phyloP scores from a whole-genome alignment of 139 green algal genomes.

The Chlorella vulgaris region DNA sequence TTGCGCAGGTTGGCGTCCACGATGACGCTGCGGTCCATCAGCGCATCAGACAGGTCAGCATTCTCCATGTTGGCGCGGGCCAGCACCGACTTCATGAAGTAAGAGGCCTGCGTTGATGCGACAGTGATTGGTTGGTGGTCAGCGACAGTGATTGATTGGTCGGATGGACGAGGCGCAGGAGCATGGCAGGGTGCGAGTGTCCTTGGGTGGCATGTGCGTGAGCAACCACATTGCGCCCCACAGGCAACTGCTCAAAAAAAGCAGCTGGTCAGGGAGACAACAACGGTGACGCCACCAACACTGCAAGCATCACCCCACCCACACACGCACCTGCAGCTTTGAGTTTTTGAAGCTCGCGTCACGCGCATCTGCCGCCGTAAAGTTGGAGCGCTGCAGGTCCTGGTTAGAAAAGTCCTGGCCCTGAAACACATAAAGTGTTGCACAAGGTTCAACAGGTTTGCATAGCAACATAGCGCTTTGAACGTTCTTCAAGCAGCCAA shows the following conservation, averaged over 20 bases:
- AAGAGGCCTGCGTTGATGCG: slow-evolving; percentile 49
- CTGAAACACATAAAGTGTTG: background rate
- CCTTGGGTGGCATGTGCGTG: too few species aligned
- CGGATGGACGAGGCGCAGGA: background rate
- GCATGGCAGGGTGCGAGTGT: background rate
- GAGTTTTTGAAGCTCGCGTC: slow-evolving; percentile 69
- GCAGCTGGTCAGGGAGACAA: too few species aligned
- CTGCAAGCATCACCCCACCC: too few species aligned
- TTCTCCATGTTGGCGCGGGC: slow-evolving; percentile 59
- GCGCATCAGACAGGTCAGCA: slow-evolving; percentile 86
- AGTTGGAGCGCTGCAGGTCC: slow-evolving; percentile 86
- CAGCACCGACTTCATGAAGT: slow-evolving; percentile 74
- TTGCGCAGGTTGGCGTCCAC: slow-evolving; percentile 84
- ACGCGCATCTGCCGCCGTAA: slow-evolving; percentile 78
- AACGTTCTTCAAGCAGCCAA: too few species aligned
- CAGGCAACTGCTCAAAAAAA: too few species aligned
- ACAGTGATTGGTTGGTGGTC: too few species aligned
- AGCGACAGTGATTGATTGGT: background rate
- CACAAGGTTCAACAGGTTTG: too few species aligned
- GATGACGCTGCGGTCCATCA: slow-evolving; percentile 89
- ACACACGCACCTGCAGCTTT: slow-evolving; percentile 40
- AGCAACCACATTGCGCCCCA: too few species aligned
- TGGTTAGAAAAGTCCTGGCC: slow-evolving; percentile 36
- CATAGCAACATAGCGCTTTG: too few species aligned
- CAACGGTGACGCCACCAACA: too few species aligned